Evolutionary conservation across 768 basidiomycete species (phyloP).

Genomic region (Suillus tomentosus): DNA sequence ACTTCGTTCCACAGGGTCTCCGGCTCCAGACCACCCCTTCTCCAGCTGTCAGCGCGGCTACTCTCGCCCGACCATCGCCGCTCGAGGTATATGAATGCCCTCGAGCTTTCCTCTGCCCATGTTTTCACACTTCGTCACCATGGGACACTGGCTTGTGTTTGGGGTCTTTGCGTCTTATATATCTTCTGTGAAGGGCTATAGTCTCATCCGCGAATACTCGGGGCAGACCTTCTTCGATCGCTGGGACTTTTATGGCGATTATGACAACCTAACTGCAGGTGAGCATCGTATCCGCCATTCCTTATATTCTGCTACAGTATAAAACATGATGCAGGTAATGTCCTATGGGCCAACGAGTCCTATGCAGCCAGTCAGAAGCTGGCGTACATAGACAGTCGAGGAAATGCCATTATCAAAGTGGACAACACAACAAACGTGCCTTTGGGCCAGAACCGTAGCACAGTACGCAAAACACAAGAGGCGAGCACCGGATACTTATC

Average conservation of each 20-base stretch:
- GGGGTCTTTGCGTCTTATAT: conserved; percentile 10
- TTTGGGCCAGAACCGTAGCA: conserved; percentile 53
- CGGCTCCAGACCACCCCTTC: neutral
- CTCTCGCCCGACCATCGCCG: conserved; percentile 11
- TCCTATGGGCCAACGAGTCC: conserved; percentile 54
- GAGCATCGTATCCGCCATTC: conserved; percentile 31
- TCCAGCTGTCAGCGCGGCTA: neutral
- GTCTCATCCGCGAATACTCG: conserved; percentile 44
- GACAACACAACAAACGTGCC: conserved; percentile 66
- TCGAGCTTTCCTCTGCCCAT: conserved; percentile 2
- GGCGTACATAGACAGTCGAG: conserved; percentile 59
- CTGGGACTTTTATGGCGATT: conserved; percentile 55
- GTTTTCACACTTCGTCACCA: conserved; percentile 9
- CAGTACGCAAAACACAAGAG: conserved; percentile 40
- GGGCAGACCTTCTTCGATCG: conserved; percentile 54
- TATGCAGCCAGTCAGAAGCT: conserved; percentile 51
- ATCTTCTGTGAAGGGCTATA: conserved; percentile 28
- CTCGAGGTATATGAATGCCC: conserved; percentile 1
- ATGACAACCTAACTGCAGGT: conserved; percentile 48
- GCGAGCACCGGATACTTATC: conserved; percentile 14
- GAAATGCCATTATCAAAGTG: conserved; percentile 72
- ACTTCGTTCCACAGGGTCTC: neutral
- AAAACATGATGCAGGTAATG: conserved; percentile 49
- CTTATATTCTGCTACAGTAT: conserved; percentile 1
- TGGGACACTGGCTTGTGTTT: conserved; percentile 15